Percentiles rank a stretch among this genome's conserved stretches.
Conservation (phyloP, 140 eudicot species). For the Eryngium alpinum region DNA sequence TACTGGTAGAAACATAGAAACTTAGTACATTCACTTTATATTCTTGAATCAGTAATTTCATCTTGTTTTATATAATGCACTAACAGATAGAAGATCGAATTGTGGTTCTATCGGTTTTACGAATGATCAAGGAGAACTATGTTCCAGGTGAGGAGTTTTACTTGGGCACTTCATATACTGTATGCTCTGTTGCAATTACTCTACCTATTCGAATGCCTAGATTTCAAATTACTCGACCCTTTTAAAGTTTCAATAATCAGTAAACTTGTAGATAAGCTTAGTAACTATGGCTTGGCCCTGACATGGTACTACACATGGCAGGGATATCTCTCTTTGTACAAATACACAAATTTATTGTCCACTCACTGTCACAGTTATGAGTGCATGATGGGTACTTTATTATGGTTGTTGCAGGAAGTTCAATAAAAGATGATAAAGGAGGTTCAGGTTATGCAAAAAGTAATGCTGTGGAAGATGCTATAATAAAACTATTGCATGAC, state of each 20-base stretch:
- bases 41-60: slow-evolving; percentile 6
- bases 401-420: slow-evolving; percentile 58
- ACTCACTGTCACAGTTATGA: not conserved
- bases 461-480: slow-evolving; percentile 45
- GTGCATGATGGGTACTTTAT: slow-evolving; percentile 14
- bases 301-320: not conserved
- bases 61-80: slow-evolving; percentile 9
- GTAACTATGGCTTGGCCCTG: not conserved
- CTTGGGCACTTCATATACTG: not conserved
- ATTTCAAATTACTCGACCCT: not conserved
- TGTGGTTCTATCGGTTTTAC: slow-evolving; percentile 79
- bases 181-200: not conserved
- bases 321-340: not conserved
- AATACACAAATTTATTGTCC: not conserved
- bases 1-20: too few relatives aligned
- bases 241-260: not conserved
- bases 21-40: not conserved
- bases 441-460: slow-evolving; percentile 27
- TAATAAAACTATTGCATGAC: slow-evolving; percentile 51
- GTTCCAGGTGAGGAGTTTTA: slow-evolving; percentile 40
- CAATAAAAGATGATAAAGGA: slow-evolving; percentile 57
- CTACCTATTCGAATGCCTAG: not conserved
- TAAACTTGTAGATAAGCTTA: not conserved
- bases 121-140: slow-evolving; percentile 80
- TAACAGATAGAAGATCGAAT: slow-evolving; percentile 90